A percentile compares a stretch with the other conserved stretches of the same genome.
Evolutionary conservation across 2,329 filamentous ascomycete genomes (phyloP).

Genomic region (Colletotrichum graminicola): DNA sequence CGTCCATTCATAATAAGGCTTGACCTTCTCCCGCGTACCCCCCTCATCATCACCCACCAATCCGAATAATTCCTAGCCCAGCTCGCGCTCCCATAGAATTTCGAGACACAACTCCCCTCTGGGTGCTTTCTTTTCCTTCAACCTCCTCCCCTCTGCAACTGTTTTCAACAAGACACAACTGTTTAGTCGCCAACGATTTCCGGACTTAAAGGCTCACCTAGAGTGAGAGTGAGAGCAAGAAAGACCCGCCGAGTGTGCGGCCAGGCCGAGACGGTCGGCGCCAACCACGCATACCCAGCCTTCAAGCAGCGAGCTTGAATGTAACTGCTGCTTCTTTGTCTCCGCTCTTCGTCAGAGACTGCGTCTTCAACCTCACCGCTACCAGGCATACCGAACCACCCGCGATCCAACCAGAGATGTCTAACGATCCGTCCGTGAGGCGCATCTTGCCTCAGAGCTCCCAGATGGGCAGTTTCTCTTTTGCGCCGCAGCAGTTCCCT

Average conservation of each 20-base stretch:
- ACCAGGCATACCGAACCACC: constrained; percentile 22
- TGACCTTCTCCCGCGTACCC: constrained; percentile 42
- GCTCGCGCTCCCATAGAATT: constrained; percentile 39
- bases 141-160: constrained; percentile 31
- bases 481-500: constrained; percentile 71
- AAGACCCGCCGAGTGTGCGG: constrained; percentile 29
- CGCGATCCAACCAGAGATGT: constrained; percentile 60
- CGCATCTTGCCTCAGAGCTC: constrained; percentile 75
- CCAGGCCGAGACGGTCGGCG: constrained; percentile 31
- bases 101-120: constrained; percentile 41
- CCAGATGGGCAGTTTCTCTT: constrained; percentile 81
- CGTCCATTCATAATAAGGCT: constrained; percentile 43
- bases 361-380: constrained; percentile 40
- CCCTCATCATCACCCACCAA: constrained; percentile 40
- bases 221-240: constrained; percentile 12
- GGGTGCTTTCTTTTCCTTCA: constrained; percentile 40
- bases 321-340: constrained; percentile 37
- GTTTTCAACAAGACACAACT: constrained; percentile 18
- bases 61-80: constrained; percentile 35
- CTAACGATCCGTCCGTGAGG: constrained; percentile 71
- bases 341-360: constrained; percentile 36
- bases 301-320: constrained; percentile 31
- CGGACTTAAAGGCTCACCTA: constrained; percentile 2
- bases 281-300: constrained; percentile 16
- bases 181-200: constrained; percentile 13